These are phyloP conservation scores for Neonectria coccinea DNA, from an alignment of 2,329 filamentous ascomycete species.

Conservation along the genomic window DNA sequence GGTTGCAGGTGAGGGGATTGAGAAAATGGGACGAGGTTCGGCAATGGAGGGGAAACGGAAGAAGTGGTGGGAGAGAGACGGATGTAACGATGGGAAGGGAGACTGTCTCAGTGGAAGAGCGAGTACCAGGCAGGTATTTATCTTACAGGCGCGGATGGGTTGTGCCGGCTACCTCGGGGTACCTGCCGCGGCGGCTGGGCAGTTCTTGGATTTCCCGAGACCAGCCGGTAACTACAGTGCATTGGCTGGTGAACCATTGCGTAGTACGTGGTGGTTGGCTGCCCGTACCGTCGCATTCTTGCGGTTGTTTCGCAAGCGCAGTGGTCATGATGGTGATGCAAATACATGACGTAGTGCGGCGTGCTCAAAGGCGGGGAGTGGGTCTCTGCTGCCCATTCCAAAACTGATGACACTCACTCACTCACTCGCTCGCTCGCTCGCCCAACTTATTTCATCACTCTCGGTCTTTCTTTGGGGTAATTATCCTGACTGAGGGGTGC, in stretches of 20 bases:
- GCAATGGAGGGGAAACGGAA: slow-evolving; percentile 3
- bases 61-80: slow-evolving; percentile 9
- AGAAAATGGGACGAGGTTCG: background rate
- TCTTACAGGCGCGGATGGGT: slow-evolving; percentile 14
- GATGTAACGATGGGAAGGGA: slow-evolving; percentile 13
- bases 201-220: slow-evolving; percentile 5
- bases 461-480: too few relatives aligned
- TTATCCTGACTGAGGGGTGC: too few relatives aligned
- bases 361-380: slow-evolving; percentile 29
- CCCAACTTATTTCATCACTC: too few relatives aligned
- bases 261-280: too few relatives aligned
- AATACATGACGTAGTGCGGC: slow-evolving; percentile 46
- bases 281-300: slow-evolving; percentile 1
- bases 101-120: slow-evolving; percentile 2
- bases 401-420: background rate
- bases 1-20: slow-evolving; percentile 1
- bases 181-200: slow-evolving; percentile 5
- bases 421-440: too few relatives aligned
- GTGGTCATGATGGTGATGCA: slow-evolving; percentile 38
- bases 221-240: background rate
- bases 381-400: slow-evolving; percentile 1
- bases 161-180: slow-evolving; percentile 18
- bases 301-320: slow-evolving; percentile 3
- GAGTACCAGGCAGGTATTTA: slow-evolving; percentile 29
- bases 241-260: too few relatives aligned